Base-by-base conservation (phyloP, 1,139 yeast species). In the Suhomyces bolitotheri region DNA sequence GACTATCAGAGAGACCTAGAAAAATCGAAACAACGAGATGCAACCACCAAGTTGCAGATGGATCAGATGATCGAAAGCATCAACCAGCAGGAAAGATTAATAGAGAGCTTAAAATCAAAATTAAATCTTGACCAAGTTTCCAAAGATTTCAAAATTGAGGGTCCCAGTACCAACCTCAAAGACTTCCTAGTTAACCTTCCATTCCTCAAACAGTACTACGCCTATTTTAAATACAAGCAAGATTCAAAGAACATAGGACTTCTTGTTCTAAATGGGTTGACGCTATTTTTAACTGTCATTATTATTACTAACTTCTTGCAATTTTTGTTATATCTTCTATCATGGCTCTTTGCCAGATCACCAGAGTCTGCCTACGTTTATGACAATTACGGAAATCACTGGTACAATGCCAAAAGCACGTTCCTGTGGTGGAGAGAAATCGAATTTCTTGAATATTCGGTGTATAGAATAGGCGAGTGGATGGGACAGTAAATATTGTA, bases 401-500 rank as follows among this genome's bases (percentile, higher is more conserved):
- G 43, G 45, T 38, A 34, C 22, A 29, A 28, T 12, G 42, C 31
- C 17, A 37, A 30, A 13, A 27, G 22, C 27, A 47, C 56, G 2
- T 46, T 58, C 17, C 49, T 37, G 16, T 62, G 69, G 67, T 63
- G 68, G 68, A 60, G 50, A 40, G 68, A 64, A 37, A 49, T 64
- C 1, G 60, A 51, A 33, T 58, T 62, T 62, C 34, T 64, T 14
- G 69, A 64, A 37, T 60, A 60, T 42, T 37, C 51, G 21, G 47
- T 61, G n/a, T 63, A 60, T 38, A 41, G 34, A 4, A 14, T 59
- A 7, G 41, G 39, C 12, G 64, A 59, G 14, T 54, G 55, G 54
- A 20, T 39, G 10, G 37, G 34, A 7, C 9, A n/a, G 16, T 27
- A 27, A 27, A 16, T 16, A 25, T n/a, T n/a, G n/a, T n/a, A n/a